Conservation (phyloP, 768 basidiomycete species). For the Suillus spraguei region DNA sequence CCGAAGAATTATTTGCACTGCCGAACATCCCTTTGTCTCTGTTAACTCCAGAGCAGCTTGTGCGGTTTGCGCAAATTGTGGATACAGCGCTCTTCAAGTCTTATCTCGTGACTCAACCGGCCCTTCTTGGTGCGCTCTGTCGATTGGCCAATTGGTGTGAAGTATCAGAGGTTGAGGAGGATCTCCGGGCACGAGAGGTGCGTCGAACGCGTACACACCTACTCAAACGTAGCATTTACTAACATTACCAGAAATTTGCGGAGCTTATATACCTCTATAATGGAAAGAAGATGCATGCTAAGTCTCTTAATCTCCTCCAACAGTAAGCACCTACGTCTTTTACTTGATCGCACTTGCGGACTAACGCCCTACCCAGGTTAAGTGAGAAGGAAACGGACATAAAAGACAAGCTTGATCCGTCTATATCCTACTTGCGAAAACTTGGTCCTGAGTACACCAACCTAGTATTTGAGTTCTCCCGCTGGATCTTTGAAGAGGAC, state of each 20-base stretch:
- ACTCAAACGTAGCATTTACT: slow-evolving; percentile 6
- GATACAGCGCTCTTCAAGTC: slow-evolving; percentile 96
- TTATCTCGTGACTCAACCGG: slow-evolving; percentile 81
- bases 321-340: slow-evolving; percentile 54
- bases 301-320: slow-evolving; percentile 82
- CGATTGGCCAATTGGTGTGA: slow-evolving; percentile 97
- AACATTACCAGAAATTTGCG: slow-evolving; percentile 70
- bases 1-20: slow-evolving; percentile 74
- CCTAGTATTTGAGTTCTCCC: slow-evolving; percentile 78
- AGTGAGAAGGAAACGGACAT: slow-evolving; percentile 76
- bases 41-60: slow-evolving; percentile 81
- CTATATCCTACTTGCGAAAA: slow-evolving; percentile 89
- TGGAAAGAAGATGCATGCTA: slow-evolving; percentile 93
- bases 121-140: slow-evolving; percentile 83
- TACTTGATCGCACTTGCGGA: neutral
- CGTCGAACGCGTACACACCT: slow-evolving; percentile 18
- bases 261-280: slow-evolving; percentile 92
- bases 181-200: slow-evolving; percentile 79
- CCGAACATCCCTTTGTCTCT: slow-evolving; percentile 74
- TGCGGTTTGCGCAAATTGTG: slow-evolving; percentile 90
- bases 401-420: slow-evolving; percentile 80
- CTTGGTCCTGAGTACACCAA: slow-evolving; percentile 81
- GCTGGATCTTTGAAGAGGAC: slow-evolving; percentile 85
- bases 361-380: slow-evolving; percentile 50
- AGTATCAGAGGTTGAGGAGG: slow-evolving; percentile 90